Conservation (phyloP, 495 filamentous ascomycete species). For the Trypethelium eluteriae region DNA sequence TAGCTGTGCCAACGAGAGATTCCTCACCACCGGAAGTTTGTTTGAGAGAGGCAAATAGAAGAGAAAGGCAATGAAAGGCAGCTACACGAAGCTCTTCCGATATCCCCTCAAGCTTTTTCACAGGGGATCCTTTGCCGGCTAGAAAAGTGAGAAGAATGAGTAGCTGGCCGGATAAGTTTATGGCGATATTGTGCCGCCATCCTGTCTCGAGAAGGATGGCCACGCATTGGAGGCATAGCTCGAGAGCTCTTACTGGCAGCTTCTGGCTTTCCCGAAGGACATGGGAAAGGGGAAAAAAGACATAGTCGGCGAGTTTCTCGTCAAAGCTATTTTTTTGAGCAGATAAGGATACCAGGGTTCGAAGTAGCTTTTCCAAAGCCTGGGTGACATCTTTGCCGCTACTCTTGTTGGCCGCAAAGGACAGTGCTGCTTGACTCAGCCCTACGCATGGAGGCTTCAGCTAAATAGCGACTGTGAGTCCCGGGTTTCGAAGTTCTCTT, state of each 20-base stretch:
- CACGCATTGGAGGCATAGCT: constrained; percentile 66
- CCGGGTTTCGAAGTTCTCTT: constrained; percentile 1
- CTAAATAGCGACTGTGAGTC: constrained; percentile 35
- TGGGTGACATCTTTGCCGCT: constrained; percentile 48
- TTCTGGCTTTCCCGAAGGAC: constrained; percentile 69
- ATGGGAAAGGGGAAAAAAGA: constrained; percentile 86
- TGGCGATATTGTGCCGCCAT: constrained; percentile 61
- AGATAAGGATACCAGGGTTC: constrained; percentile 46
- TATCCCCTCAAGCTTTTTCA: constrained; percentile 24
- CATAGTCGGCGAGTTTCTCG: constrained; percentile 80
- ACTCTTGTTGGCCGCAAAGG: constrained; percentile 47
- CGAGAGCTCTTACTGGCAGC: constrained; percentile 63
- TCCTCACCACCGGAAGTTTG: constrained; percentile 29
- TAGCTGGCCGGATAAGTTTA: constrained; percentile 70
- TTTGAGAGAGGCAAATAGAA: constrained; percentile 42
- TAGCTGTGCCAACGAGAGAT: constrained; percentile 46
- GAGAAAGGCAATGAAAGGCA: constrained; percentile 50
- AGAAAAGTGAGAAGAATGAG: constrained; percentile 77
- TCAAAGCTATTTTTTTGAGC: constrained; percentile 53
- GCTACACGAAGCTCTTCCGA: constrained; percentile 35
- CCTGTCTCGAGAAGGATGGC: constrained; percentile 63
- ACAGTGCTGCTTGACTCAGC: constrained; percentile 62
- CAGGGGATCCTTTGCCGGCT: constrained; percentile 53
- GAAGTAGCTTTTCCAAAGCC: constrained; percentile 48
- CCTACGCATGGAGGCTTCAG: constrained; percentile 72